A percentile compares a stretch with the other conserved stretches of the same genome.
These are phyloP conservation scores for Rosa multiflora DNA, from an alignment of 306 rosid genomes.

Conservation along the genomic window DNA sequence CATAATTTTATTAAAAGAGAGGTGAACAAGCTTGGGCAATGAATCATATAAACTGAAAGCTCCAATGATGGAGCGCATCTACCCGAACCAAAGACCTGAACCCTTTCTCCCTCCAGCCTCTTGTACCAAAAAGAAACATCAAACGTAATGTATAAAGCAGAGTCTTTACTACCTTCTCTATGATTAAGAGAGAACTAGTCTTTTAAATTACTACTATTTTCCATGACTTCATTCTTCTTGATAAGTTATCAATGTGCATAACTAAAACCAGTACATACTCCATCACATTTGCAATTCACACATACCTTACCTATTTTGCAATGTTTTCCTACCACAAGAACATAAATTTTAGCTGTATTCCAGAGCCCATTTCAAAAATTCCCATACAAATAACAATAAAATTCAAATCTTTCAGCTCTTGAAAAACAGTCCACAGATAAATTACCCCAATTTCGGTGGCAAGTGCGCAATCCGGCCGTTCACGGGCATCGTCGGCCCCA, in stretches of 20 bases:
- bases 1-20: not conserved
- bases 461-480: slow-evolving; percentile 41
- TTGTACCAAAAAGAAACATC: not conserved
- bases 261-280: not conserved
- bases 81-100: not conserved
- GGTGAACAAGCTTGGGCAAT: not conserved
- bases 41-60: not conserved
- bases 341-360: not conserved
- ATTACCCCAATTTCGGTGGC: slow-evolving; percentile 41
- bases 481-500: slow-evolving; percentile 32
- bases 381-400: not conserved
- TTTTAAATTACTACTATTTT: not conserved
- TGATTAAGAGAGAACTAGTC: not conserved
- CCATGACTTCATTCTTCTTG: not conserved
- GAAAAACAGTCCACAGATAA: not conserved
- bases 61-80: not conserved
- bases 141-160: not conserved
- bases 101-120: not conserved
- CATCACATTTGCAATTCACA: slow-evolving; percentile 10
- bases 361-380: not conserved
- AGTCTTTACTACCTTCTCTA: not conserved
- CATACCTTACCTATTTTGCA: slow-evolving; percentile 9
- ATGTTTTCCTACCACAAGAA: slow-evolving; percentile 9
- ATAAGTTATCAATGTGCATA: not conserved
- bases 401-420: slow-evolving; percentile 8